Evolutionary conservation across 176 grass and related monocot species (phyloP), one percentile per base, ranked within the genome.

Genomic region (Oryza punctata): DNA sequence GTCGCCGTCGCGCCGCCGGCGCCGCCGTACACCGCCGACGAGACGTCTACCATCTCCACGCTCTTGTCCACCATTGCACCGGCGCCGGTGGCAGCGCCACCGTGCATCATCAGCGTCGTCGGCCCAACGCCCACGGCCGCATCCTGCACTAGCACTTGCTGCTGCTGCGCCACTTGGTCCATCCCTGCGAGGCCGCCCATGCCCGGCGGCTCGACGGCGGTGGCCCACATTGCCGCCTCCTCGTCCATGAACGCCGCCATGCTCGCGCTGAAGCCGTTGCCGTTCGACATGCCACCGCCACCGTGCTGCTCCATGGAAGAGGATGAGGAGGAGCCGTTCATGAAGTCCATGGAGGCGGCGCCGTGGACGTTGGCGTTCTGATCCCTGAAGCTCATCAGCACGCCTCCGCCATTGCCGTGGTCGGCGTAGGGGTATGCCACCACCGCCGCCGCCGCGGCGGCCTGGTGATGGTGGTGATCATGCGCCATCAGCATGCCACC

Each of bases 361-460:
- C n/a, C 13, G 30, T 84, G 86, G 3, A 82, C 63, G 68, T 71
- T 67, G 69, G 90, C 81, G 73, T 87, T 92, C 69, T 89, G 89
- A 52, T 92, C 89, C 30, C 44, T 96, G 72, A 96, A 99, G 32
- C 84, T 90, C 89, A 99, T 92, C 70, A 99, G 81, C 75, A 92
- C 84, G 57, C 65, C 91, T 16, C 73, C 70, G 29, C 78, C 69
- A 78, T 83, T 90, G 8, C 57, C n/a, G 57, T 57, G 16, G 18
- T 94, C 78, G 4, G 54, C 24, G 85, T 87, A 94, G 7, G 74
- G 91, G 78, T 94, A 96, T 12, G 75, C 81, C 49, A 75, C 84
- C 49, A 71, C 73, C 72, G 84, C 61, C 49, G 75, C 73, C 72
- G 84, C 61, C 7, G 64, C 64, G 8, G 23, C 25, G 8, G 72